Percentiles rank a stretch among this genome's conserved stretches.
Conservation (phyloP, 805 yeast genomes). For the Wickerhamiella occidentalis region DNA sequence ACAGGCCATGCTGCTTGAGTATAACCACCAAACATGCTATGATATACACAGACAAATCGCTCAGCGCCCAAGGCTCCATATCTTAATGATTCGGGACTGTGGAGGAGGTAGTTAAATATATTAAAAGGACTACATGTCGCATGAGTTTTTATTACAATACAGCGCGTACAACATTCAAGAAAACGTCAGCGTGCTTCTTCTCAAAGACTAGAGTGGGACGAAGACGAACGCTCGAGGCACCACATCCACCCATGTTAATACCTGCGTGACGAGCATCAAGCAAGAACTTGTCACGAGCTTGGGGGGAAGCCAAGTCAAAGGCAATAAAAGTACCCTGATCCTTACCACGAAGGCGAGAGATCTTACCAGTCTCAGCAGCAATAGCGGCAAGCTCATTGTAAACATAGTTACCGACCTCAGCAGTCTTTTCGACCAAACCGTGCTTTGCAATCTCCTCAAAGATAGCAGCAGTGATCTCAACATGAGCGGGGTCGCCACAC, state of each 20-base stretch:
- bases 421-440: conserved; percentile 44
- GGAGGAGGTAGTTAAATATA: neutral
- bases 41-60: conserved; percentile 12
- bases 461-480: conserved; percentile 64
- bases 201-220: conserved; percentile 72
- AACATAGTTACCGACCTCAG: conserved; percentile 55
- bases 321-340: conserved; percentile 70
- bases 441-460: conserved; percentile 50
- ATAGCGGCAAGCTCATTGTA: conserved; percentile 43
- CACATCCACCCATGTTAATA: conserved; percentile 77
- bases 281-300: conserved; percentile 50
- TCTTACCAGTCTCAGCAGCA: conserved; percentile 42
- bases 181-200: conserved; percentile 65
- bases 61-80: conserved; percentile 21
- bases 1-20: conserved; percentile 1
- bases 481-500: conserved; percentile 85
- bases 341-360: conserved; percentile 55
- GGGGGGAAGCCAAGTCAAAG: conserved; percentile 50
- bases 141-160: conserved; percentile 18
- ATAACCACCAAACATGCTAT: neutral
- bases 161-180: conserved; percentile 37
- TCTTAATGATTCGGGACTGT: neutral
- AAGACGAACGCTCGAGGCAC: conserved; percentile 62
- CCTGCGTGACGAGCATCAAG: conserved; percentile 49
- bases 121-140: neutral